Evolutionary conservation across 225 moss, liverwort and hornwort genomes (phyloP), one percentile per base, ranked within the genome.

Genomic region (Pseudoscleropodium purum): DNA sequence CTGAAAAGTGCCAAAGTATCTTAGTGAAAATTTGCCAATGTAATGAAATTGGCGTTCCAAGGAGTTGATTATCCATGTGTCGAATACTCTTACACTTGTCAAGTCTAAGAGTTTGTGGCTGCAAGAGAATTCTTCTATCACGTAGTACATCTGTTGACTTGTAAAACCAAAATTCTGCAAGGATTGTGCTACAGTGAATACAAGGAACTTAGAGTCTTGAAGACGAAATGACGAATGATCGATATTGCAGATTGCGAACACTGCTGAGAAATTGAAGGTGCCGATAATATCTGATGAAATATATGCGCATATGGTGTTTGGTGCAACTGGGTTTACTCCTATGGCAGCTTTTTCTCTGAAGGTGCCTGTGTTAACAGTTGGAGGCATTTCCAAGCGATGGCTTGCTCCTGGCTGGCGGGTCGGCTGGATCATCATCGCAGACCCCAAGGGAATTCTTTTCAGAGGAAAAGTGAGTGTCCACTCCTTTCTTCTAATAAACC

Each of bases 331-430:
- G 21, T 98, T 98, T 75, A 93, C 93, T 21, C 95, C 96, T 1
- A 96, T 98, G 98, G 95, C 96, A 6, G 88, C 91, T 4, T 98
- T 97, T 73, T 96, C 96, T 34, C 80, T 91, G 76, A 90, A 88
- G 81, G 97, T 91, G 82, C 98, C 98, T 7, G 96, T 98, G 85
- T 74, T 98, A 47, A 94, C 96, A 15, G 96, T 98, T 4, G 97
- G 96, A 78, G 96, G 97, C 37, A 91, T 98, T 63, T 98, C 98
- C 66, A 98, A 98, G 88, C 89, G 94, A 64, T 98, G 97, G 96
- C 96, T 98, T 56, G 96, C 96, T 73, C 95, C 98, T 41, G 97
- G 98, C 29, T 98, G 97, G 97, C 94, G 98, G 69, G 91, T 98
- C 23, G 96, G 98, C 51, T 98, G 98, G 98, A 90, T 97, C 37